Evolutionary conservation across 805 yeast species (phyloP).

Genomic region (Candida sakaeoensis): DNA sequence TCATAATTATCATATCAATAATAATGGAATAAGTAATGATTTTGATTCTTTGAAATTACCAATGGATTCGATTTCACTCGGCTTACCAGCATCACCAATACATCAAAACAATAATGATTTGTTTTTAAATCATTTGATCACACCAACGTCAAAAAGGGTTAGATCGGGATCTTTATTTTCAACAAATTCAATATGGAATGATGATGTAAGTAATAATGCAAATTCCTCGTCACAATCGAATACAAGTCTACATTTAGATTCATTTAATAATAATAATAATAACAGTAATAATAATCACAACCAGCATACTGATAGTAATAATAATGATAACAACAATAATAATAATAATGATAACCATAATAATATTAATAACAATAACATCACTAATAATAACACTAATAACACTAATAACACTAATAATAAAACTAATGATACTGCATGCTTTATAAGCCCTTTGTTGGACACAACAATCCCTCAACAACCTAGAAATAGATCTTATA

Average conservation of each 20-base stretch:
- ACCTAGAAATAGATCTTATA: conserved; percentile 47
- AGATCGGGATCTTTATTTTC: conserved; percentile 56
- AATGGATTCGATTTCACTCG: conserved; percentile 6
- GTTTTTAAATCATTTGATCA: conserved; percentile 1
- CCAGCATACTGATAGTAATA: no score
- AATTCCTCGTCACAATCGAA: conserved; percentile 17
- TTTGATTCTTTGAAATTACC: conserved; percentile 26
- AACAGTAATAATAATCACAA: no score
- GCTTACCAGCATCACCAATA: conserved; percentile 4
- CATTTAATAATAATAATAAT: no score
- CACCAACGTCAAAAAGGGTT: conserved; percentile 30
- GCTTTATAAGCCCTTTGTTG: conserved; percentile 6
- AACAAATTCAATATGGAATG: conserved; percentile 57
- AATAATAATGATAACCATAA: no score
- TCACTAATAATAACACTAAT: no score
- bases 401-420: no score
- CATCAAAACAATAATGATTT: neutral
- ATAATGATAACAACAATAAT: no score
- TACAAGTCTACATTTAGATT: conserved; percentile 11
- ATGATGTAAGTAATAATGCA: conserved; percentile 44
- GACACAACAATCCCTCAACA: conserved; percentile 2
- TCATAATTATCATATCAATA: conserved; percentile 15
- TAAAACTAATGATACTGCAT: conserved; percentile 1
- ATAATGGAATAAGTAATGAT: neutral
- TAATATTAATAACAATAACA: no score